Base-by-base conservation (phyloP, 768 basidiomycete genomes). In the Rhizopogon vulgaris region DNA sequence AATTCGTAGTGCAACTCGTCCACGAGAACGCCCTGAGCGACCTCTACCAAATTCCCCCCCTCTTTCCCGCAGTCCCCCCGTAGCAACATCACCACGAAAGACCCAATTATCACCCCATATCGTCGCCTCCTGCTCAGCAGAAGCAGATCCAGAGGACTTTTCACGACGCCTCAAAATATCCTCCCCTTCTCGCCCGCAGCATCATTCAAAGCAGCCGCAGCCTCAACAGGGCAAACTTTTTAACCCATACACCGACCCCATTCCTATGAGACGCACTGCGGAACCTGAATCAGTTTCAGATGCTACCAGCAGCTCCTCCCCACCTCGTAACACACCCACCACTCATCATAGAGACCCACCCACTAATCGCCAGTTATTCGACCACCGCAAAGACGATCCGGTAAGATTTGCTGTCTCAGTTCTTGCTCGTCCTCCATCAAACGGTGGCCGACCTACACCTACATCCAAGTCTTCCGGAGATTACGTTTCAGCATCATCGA, bases 321-420 rank as follows among this genome's bases (percentile, higher is more conserved):
- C 65, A 30, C 67, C 67, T 17, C 60, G 66, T 36, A 56, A 52
- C 25, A 45, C 68, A 32, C 57, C 68, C 10, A 63, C 67, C 10
- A 58, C 74, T 3, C 66, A 76, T 8, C 55, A 68, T 6, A 71
- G 83, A 38, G 63, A 51, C 49, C 53, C 49, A 28, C 68, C 41
- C 58, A 12, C 63, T 5, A 65, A 68, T 41, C 71, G 74, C 8
- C 87, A 87, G 55, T 79, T 96, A 0, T 94, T 93, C 52, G 93
- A 98, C 63, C 90, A 89, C 53, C 78, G 89, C 37, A 84, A 90
- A 61, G 90, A 98, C 65, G 91, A 98, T 65, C 92, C 96, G 0
- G 80, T 93, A 30, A 80, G 87, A 10, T 98, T 98, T 69, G 45
- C 45, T 0, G 42, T 43, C 0, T 73, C 81, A 37, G 78, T 84